These are phyloP conservation scores for Trichoderma koningii DNA, from an alignment of 2,329 filamentous ascomycete species.

Conservation along the genomic window DNA sequence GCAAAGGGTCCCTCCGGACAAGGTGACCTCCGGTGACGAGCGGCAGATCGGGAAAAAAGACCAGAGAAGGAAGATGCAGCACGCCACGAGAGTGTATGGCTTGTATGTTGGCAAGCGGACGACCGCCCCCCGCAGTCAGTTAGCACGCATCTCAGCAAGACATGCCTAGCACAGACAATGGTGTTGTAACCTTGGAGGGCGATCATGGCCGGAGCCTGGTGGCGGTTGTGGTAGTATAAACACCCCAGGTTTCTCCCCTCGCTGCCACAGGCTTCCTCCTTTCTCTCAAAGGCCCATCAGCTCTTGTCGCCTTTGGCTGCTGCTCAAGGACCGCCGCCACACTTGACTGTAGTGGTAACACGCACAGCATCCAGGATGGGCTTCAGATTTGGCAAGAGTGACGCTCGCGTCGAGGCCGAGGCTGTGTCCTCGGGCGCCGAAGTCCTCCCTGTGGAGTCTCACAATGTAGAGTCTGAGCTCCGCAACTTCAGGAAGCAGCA, in stretches of 20 bases:
- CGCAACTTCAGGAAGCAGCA: constrained; percentile 53
- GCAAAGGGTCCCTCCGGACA: constrained; percentile 26
- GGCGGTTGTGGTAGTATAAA: background rate
- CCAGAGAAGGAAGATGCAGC: background rate
- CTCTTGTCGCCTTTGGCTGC: constrained; percentile 8
- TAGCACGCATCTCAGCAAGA: background rate
- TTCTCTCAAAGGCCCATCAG: constrained; percentile 14
- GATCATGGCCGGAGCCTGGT: background rate
- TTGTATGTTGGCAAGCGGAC: background rate
- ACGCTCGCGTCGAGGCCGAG: constrained; percentile 27
- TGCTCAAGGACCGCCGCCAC: background rate
- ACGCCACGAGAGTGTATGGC: no score
- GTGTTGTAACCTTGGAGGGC: constrained; percentile 3
- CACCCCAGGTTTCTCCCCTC: background rate
- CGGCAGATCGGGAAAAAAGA: background rate
- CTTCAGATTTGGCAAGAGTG: constrained; percentile 30
- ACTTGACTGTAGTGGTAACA: constrained; percentile 39
- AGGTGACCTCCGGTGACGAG: background rate
- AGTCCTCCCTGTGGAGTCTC: constrained; percentile 29
- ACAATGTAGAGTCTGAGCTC: constrained; percentile 36
- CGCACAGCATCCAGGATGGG: constrained; percentile 30
- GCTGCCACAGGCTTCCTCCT: background rate
- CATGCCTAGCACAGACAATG: background rate
- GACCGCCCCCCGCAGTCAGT: background rate
- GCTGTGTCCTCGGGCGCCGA: constrained; percentile 31